Conservation (phyloP, 345 rosid genomes). For the Carallia pectinifolia region DNA sequence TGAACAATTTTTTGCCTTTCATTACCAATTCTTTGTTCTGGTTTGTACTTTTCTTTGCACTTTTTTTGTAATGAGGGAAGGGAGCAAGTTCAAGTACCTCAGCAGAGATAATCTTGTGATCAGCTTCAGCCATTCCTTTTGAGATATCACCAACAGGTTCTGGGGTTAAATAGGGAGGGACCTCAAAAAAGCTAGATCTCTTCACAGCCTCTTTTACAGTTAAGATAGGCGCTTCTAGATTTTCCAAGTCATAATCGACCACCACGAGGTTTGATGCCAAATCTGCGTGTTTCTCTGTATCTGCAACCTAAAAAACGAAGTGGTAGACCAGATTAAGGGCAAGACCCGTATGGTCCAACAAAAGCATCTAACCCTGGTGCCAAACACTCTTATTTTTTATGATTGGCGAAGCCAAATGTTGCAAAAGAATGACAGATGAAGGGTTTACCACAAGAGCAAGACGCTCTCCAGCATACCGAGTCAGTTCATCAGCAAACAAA, state of each 20-base stretch:
- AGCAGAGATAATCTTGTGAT: conserved; percentile 58
- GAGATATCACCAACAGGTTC: conserved; percentile 59
- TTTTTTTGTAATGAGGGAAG: background rate
- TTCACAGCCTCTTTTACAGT: conserved; percentile 73
- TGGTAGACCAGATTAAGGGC: conserved; percentile 8
- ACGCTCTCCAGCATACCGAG: conserved; percentile 59
- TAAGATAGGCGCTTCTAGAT: conserved; percentile 59
- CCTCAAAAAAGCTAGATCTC: conserved; percentile 67
- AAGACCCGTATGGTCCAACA: background rate
- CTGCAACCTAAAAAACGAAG: conserved; percentile 60
- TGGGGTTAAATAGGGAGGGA: conserved; percentile 52
- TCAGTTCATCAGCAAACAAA: conserved; percentile 66
- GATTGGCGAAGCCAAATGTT: background rate
- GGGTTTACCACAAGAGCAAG: conserved; percentile 78
- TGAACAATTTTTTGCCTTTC: too few relatives aligned
- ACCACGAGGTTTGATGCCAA: conserved; percentile 57
- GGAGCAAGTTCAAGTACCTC: conserved; percentile 41
- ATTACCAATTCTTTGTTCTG: too few relatives aligned
- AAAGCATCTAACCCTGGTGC: background rate
- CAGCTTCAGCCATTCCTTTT: conserved; percentile 83
- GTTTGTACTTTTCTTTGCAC: too few relatives aligned
- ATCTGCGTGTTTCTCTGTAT: conserved; percentile 81
- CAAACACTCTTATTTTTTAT: background rate
- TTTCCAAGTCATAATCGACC: conserved; percentile 56
- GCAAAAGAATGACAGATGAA: background rate